These are phyloP conservation scores for Ophiostoma novo-ulmi DNA, from an alignment of 2,329 filamentous ascomycete species.

Conservation along the genomic window DNA sequence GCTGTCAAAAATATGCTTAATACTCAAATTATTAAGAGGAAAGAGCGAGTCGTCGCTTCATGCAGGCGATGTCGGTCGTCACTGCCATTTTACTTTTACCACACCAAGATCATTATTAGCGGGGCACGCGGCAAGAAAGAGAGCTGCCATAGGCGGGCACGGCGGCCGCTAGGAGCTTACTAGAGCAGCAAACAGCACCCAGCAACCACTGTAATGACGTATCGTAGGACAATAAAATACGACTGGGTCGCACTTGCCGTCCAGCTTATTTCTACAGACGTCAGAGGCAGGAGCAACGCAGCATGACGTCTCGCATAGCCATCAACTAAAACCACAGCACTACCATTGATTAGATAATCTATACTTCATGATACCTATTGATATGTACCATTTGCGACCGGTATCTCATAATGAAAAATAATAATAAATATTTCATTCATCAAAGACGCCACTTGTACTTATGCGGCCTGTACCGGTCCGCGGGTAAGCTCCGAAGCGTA, in stretches of 20 bases:
- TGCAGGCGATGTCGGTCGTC: conserved; percentile 23
- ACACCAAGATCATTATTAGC: conserved; percentile 15
- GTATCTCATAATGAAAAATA: too few species aligned
- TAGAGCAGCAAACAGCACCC: neutral
- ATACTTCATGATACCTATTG: neutral
- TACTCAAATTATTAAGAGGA: neutral
- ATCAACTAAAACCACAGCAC: neutral
- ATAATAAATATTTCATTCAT: neutral
- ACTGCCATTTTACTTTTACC: conserved; percentile 15
- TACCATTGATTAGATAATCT: neutral
- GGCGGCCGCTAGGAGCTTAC: conserved; percentile 10
- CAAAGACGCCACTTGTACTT: neutral
- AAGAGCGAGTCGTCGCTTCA: neutral
- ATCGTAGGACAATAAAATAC: conserved; percentile 1
- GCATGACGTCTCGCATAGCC: neutral
- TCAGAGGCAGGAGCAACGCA: conserved; percentile 1
- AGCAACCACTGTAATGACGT: conserved; percentile 16
- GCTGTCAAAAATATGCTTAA: neutral
- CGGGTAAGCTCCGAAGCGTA: neutral
- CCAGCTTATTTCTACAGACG: conserved; percentile 5
- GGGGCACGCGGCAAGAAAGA: conserved; percentile 19
- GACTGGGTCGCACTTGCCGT: conserved; percentile 4
- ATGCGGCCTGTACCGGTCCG: neutral
- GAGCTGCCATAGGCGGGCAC: conserved; percentile 17
- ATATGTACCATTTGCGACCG: neutral